Evolutionary conservation across 1,139 yeast species (phyloP), one percentile per base, ranked within the genome.

Genomic region (Neolecta irregularis): DNA sequence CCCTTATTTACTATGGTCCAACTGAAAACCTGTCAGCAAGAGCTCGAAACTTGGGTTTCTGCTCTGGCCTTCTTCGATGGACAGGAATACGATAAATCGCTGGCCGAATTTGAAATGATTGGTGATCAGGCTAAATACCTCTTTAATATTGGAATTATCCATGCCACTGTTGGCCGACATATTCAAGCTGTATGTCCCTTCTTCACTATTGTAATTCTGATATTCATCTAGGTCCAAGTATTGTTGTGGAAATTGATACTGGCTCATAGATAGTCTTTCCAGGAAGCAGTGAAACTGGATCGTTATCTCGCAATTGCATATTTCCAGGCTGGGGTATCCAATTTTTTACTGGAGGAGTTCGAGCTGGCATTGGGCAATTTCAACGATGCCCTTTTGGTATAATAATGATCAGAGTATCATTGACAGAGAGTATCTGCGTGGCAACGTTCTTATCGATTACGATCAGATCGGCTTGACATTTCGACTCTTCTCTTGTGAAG

Each of bases 271-370:
- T n/a, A n/a, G n/a, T n/a, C n/a, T n/a, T n/a, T 45, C 21, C 38
- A 42, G 9, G 26, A 26, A 6, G 44, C 50, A 0, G 36, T 47
- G 5, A 34, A 37, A 21, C 36, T 33, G 23, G 51, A 47, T 34
- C 41, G 44, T 11, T 48, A 46, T 35, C 40, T 47, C 35, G 46
- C 50, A 13, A 39, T 48, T 29, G 45, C 49, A 4, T 41, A 44
- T 21, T 48, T 48, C 31, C 48, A 48, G 26, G 39, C 43, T 11
- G 51, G 50, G n/a, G 50, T 46, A 8, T 41, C 43, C n/a, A 40
- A 42, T 17, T 48, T 47, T 29, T 37, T 46, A 4, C 33, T 41
- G 11, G 48, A 46, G 11, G 26, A 38, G 17, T 47, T 41, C 39
- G 22, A 33, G 2, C 38, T 43, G 9, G 49, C 51, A 7, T 46